Conservation (phyloP, 169 alveolate species). For the Cryptosporidium parvum region DNA sequence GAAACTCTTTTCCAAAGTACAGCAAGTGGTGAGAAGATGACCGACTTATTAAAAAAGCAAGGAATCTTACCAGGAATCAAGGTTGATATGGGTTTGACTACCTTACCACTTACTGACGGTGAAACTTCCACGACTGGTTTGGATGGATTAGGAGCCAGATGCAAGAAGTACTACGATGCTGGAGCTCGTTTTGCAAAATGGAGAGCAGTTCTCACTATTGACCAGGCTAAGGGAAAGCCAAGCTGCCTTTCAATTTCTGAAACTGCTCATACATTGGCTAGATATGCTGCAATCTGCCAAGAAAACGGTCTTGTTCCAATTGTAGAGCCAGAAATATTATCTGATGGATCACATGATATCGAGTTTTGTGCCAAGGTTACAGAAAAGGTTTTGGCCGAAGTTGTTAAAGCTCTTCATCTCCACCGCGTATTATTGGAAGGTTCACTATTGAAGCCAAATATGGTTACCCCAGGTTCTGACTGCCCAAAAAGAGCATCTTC, state of each 20-base stretch:
- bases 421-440: conserved; percentile 97
- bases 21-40: conserved; percentile 89
- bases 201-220: conserved; percentile 98
- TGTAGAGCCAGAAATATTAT: conserved; percentile 98
- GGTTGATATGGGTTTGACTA: conserved; percentile 87
- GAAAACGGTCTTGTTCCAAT: conserved; percentile 98
- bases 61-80: conserved; percentile 98
- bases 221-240: conserved; percentile 91
- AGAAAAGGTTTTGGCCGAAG: conserved; percentile 95
- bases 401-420: conserved; percentile 93
- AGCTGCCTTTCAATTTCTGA: conserved; percentile 92
- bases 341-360: conserved; percentile 97
- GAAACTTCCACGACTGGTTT: conserved; percentile 94
- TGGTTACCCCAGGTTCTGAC: conserved; percentile 98
- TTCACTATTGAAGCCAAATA: conserved; percentile 96
- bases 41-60: conserved; percentile 88
- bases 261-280: conserved; percentile 97
- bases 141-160: conserved; percentile 96
- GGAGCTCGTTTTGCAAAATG: conserved; percentile 99
- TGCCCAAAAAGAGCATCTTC: conserved; percentile 90
- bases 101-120: conserved; percentile 81
- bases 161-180: conserved; percentile 94
- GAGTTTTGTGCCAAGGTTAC: conserved; percentile 95
- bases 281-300: conserved; percentile 98
- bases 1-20: conserved; percentile 96